These are phyloP conservation scores for Stephania cephalantha DNA, from an alignment of 164 flowering plant genomes.

Conservation along the genomic window DNA sequence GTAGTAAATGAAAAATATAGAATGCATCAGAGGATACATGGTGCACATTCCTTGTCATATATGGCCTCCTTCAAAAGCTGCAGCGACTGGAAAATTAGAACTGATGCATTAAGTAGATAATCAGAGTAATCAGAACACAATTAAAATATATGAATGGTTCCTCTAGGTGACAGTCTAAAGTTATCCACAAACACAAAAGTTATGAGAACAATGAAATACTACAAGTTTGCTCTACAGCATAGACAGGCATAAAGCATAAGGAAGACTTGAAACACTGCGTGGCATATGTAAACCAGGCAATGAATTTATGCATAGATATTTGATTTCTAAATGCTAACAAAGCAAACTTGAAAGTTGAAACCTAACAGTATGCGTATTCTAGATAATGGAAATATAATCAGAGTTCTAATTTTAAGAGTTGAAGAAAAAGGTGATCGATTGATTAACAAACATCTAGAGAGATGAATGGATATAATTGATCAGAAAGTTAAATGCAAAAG, in stretches of 20 bases:
- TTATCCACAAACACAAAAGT: not conserved
- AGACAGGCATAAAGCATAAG: not conserved
- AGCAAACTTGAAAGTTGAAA: not conserved
- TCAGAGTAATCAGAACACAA: not conserved
- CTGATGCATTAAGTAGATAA: slow-evolving; percentile 2
- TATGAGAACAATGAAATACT: not conserved
- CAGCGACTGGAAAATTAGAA: slow-evolving; percentile 60
- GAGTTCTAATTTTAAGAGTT: not conserved
- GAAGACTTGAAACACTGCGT: not conserved
- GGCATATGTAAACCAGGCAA: not conserved
- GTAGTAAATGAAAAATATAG: not conserved
- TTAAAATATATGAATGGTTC: not conserved
- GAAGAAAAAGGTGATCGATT: not conserved
- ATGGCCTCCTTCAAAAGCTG: slow-evolving; percentile 85
- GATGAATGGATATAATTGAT: not conserved
- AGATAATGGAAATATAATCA: not conserved
- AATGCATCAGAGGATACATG: slow-evolving; percentile 66
- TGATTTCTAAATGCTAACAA: not conserved
- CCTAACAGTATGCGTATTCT: not conserved
- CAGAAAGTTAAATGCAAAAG: not conserved
- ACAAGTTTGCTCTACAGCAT: not conserved
- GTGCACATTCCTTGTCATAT: slow-evolving; percentile 69
- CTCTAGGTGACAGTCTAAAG: not conserved
- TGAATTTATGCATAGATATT: not conserved
- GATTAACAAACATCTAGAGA: not conserved